phyloP scores from a whole-genome alignment of 352 stramenopile species.

The Phytophthora meadii region DNA sequence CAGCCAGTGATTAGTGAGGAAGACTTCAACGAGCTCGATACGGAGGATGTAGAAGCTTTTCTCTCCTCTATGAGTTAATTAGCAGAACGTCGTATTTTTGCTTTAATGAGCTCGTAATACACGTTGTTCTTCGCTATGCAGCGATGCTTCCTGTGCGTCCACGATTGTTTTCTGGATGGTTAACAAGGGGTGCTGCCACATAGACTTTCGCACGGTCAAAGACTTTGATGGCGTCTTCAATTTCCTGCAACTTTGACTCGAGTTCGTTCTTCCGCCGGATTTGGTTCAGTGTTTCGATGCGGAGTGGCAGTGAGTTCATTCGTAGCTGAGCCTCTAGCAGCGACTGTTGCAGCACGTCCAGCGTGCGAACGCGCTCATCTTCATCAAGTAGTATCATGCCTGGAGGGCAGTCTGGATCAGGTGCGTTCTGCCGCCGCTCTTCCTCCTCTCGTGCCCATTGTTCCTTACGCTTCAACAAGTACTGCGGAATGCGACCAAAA shows the following conservation, averaged over 20 bases:
- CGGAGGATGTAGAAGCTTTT: constrained; percentile 65
- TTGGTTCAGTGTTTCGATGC: constrained; percentile 86
- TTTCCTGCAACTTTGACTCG: constrained; percentile 86
- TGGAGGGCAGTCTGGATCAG: constrained; percentile 86
- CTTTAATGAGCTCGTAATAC: constrained; percentile 25
- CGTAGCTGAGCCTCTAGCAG: constrained; percentile 66
- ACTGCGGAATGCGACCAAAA: constrained; percentile 74
- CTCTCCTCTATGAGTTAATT: constrained; percentile 72
- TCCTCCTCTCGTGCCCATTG: constrained; percentile 89
- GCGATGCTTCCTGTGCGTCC: constrained; percentile 31
- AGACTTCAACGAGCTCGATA: constrained; percentile 61
- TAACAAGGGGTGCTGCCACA: constrained; percentile 51
- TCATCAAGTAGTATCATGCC: constrained; percentile 89
- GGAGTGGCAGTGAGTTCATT: constrained; percentile 80
- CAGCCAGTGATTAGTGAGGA: constrained; percentile 72
- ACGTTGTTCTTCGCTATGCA: constrained; percentile 24
- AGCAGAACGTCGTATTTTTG: constrained; percentile 19
- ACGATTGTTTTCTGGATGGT: constrained; percentile 25
- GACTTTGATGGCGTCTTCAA: constrained; percentile 90
- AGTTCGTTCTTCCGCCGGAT: constrained; percentile 84
- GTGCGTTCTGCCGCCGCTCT: constrained; percentile 67
- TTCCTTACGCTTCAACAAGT: constrained; percentile 77
- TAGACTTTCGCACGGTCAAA: constrained; percentile 90
- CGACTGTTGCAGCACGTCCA: constrained; percentile 70
- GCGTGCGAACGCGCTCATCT: constrained; percentile 75